Base-by-base conservation (phyloP, 306 rosid species). In the Comarum palustre region DNA sequence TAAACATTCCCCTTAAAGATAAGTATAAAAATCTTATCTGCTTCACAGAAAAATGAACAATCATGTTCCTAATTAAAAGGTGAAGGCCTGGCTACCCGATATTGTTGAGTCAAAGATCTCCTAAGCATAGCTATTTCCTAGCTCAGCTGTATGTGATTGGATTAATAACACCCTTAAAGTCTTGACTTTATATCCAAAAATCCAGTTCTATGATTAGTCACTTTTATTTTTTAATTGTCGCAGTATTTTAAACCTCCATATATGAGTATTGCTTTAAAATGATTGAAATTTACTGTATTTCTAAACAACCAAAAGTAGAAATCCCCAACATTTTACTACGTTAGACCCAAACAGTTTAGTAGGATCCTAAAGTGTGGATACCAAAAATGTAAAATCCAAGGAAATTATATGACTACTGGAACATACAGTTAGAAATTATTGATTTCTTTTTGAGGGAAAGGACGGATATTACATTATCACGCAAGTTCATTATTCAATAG, bases 401-500 rank as follows among this genome's bases (percentile, higher is more conserved):
- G 12, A 29, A 32, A 60, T 60, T 7, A 15, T 27, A 8, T 3
- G 27, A 36, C 13, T n/a, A 27, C 3, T 31, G 27, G 14, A 68
- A 68, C 60, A 47, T 17, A 63, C 25, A 63, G 45, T 63, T 38
- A 34, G 36, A 19, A 58, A 58, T 25, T 25, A 5, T 27, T 13
- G 15, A 58, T 29, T 14, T 16, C 31, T 17, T 60, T 58, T 27
- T 15, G 2, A 22, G 11, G 10, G 4, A 32, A 63, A 36, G 8
- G 47, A 36, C 1, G 15, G 16, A 63, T 63, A 11, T 63, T n/a
- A 36, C 39, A 36, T 36, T 36, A 36, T 36, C 39, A 66, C 6
- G 72, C 14, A 39, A n/a, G 39, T 65, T 47, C 36, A 68, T 34
- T 60, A 19, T 12, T 75, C 34, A 66, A 79, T 57, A 61, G 63